Evolutionary conservation across 305 asterid genomes (phyloP).

Genomic region (Fraxinus albicans): DNA sequence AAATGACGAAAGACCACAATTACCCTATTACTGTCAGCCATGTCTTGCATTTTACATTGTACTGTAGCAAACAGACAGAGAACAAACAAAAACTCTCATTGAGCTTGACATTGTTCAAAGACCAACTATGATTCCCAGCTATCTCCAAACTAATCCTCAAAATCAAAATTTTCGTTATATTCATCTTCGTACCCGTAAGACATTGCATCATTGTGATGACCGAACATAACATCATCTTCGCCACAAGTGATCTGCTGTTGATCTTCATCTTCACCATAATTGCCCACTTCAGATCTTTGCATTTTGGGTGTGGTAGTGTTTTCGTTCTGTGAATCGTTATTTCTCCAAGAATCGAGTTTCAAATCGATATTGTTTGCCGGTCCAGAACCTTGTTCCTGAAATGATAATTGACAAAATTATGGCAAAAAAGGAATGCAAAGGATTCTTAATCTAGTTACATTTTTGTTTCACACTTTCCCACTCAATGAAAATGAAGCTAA

Average conservation of each 20-base stretch:
- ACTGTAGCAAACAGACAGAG: slow-evolving; percentile 3
- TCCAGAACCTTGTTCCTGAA: slow-evolving; percentile 26
- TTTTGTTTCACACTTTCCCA: background rate
- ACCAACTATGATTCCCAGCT: background rate
- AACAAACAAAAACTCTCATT: background rate
- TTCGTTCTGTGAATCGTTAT: slow-evolving; percentile 5
- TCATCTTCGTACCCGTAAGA: slow-evolving; percentile 20
- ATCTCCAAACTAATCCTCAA: background rate
- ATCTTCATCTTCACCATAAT: slow-evolving; percentile 19
- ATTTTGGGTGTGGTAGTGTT: background rate
- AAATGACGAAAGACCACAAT: background rate
- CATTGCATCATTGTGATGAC: background rate
- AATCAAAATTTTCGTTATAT: background rate
- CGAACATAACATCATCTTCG: slow-evolving; percentile 12
- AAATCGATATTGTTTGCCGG: background rate
- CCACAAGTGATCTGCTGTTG: background rate
- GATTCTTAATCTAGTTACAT: background rate
- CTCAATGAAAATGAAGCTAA: background rate
- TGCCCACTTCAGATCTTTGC: slow-evolving; percentile 9
- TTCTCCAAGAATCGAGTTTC: slow-evolving; percentile 9
- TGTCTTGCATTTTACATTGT: background rate
- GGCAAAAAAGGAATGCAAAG: background rate
- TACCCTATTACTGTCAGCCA: background rate
- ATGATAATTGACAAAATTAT: background rate
- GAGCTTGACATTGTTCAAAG: background rate